phyloP scores from a whole-genome alignment of 768 basidiomycete species.

The Termitomyces sp. region DNA sequence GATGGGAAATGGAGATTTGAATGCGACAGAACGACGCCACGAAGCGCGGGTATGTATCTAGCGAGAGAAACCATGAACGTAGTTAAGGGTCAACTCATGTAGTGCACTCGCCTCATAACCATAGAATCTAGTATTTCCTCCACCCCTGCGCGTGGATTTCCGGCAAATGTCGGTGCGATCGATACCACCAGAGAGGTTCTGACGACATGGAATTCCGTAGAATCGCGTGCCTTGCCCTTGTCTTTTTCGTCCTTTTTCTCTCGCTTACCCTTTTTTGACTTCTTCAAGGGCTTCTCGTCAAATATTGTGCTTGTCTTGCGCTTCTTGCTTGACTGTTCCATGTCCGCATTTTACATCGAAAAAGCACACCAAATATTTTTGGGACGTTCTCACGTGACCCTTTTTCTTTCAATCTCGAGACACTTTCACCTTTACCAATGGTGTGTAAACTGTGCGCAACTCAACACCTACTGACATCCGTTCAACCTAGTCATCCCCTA shows the following conservation, averaged over 20 bases:
- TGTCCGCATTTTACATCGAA: slow-evolving; percentile 12
- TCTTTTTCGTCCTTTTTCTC: slow-evolving; percentile 25
- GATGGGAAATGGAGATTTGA: slow-evolving; percentile 70
- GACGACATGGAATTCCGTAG: slow-evolving; percentile 58
- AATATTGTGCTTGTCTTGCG: slow-evolving; percentile 36
- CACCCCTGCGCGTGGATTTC: slow-evolving; percentile 67
- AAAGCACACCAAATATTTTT: slow-evolving; percentile 8
- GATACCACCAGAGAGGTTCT: slow-evolving; percentile 67
- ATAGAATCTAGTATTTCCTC: slow-evolving; percentile 92
- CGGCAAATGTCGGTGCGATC: slow-evolving; percentile 79
- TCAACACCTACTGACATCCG: background rate
- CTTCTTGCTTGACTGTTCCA: slow-evolving; percentile 38
- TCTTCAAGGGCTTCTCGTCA: slow-evolving; percentile 27
- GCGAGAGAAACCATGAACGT: slow-evolving; percentile 1
- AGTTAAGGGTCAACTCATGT: background rate
- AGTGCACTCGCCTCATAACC: slow-evolving; percentile 78
- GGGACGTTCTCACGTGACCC: slow-evolving; percentile 10
- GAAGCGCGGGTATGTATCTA: slow-evolving; percentile 86
- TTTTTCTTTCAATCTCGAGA: background rate
- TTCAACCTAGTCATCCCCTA: slow-evolving; percentile 69
- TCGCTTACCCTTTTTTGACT: slow-evolving; percentile 37
- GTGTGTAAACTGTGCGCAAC: slow-evolving; percentile 6
- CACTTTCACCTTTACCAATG: slow-evolving; percentile 9
- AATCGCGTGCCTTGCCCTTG: slow-evolving; percentile 37
- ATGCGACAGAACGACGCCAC: slow-evolving; percentile 85